A percentile compares a stretch with the other conserved stretches of the same genome.
Conservation (phyloP, 345 rosid species). For the Eutrema yunnanense region DNA sequence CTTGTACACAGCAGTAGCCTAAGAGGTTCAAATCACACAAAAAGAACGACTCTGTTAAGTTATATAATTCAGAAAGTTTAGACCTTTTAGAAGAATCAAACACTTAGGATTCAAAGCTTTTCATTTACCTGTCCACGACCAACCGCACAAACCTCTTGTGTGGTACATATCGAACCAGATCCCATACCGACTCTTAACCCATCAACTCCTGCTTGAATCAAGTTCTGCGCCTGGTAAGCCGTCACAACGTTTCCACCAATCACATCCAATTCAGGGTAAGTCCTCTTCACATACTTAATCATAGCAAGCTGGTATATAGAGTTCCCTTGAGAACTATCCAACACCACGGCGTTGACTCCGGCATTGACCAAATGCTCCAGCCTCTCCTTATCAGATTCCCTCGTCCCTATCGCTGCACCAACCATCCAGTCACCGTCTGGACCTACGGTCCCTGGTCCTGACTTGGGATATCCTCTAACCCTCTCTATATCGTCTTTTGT, state of each 20-base stretch:
- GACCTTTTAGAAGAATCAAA: background rate
- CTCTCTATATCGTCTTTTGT: conserved; percentile 66
- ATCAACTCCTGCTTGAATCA: conserved; percentile 80
- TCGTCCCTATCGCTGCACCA: conserved; percentile 79
- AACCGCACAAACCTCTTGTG: conserved; percentile 95
- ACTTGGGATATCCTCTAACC: conserved; percentile 62
- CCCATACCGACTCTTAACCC: conserved; percentile 94
- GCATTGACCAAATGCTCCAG: conserved; percentile 68
- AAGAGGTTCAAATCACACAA: conserved; percentile 2
- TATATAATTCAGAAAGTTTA: background rate
- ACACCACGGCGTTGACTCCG: conserved; percentile 60
- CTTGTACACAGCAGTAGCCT: conserved; percentile 98
- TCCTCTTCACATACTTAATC: conserved; percentile 63
- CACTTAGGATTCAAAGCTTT: background rate
- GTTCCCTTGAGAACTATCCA: conserved; percentile 95
- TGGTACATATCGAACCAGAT: conserved; percentile 93
- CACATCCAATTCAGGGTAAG: conserved; percentile 73
- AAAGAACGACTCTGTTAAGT: background rate
- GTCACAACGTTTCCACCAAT: conserved; percentile 95
- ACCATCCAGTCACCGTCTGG: conserved; percentile 88
- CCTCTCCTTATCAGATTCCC: conserved; percentile 80
- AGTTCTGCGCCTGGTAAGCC: conserved; percentile 70
- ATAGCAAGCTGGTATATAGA: conserved; percentile 82
- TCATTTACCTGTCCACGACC: conserved; percentile 86
- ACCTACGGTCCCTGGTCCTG: conserved; percentile 59